Percentiles rank a stretch among this genome's conserved stretches.
Evolutionary conservation across 257 asterid species (phyloP).

Genomic region (Euphrasia confusa): DNA sequence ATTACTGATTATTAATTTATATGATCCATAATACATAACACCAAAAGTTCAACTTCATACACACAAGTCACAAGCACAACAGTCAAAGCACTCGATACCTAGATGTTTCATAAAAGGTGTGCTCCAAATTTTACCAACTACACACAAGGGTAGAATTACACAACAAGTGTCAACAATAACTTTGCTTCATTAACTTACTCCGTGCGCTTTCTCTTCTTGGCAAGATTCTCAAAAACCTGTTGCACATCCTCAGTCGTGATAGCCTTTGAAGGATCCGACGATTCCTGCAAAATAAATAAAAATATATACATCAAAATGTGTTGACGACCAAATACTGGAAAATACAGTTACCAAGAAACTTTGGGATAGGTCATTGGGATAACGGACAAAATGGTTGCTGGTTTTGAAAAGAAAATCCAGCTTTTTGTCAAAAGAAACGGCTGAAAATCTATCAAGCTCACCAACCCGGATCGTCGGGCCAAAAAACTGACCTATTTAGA

Average conservation of each 20-base stretch:
- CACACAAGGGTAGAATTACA: background rate
- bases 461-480: too few species aligned
- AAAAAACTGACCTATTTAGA: background rate
- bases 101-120: background rate
- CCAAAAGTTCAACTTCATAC: background rate
- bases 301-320: background rate
- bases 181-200: background rate
- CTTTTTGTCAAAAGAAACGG: background rate
- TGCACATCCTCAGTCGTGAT: slow-evolving; percentile 70
- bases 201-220: slow-evolving; percentile 61
- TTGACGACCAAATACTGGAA: background rate
- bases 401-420: background rate
- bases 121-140: background rate
- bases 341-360: background rate
- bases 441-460: background rate
- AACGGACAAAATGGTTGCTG: background rate
- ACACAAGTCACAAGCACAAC: background rate
- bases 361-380: background rate
- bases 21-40: background rate
- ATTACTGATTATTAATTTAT: background rate
- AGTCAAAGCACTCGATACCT: background rate
- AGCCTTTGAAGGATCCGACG: slow-evolving; percentile 62
- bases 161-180: background rate
- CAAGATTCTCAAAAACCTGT: slow-evolving; percentile 76
- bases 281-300: slow-evolving; percentile 40